A percentile compares a stretch with the other conserved stretches of the same genome.
Evolutionary conservation across 495 filamentous ascomycete species (phyloP).

Genomic region (Cercophora sp.): DNA sequence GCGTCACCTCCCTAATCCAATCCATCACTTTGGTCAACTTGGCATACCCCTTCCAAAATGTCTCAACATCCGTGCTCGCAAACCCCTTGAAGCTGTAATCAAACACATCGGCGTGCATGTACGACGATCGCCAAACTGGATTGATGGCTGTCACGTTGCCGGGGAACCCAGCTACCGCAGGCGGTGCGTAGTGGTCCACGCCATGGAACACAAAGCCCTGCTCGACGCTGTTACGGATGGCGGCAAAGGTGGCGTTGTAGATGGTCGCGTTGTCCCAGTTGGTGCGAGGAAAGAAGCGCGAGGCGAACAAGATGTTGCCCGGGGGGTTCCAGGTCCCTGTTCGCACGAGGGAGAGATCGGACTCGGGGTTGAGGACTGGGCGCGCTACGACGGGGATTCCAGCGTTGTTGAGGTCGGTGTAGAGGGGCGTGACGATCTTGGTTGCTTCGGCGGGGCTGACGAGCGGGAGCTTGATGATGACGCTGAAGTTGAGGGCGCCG

Average conservation of each 20-base stretch:
- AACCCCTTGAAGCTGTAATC: conserved; percentile 12
- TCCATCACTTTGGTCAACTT: conserved; percentile 26
- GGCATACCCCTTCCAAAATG: conserved; percentile 16
- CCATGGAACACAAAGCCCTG: conserved; percentile 40
- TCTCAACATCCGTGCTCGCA: background rate
- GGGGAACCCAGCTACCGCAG: conserved; percentile 28
- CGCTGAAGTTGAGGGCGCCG: conserved; percentile 29
- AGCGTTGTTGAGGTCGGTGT: conserved; percentile 21
- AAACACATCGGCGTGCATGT: conserved; percentile 52
- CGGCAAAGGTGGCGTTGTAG: conserved; percentile 40
- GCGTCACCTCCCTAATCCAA: conserved; percentile 28
- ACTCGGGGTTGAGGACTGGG: conserved; percentile 1
- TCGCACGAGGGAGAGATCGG: background rate
- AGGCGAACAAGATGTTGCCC: conserved; percentile 34
- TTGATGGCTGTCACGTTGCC: conserved; percentile 44
- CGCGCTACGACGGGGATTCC: conserved; percentile 26
- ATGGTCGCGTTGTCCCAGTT: conserved; percentile 37
- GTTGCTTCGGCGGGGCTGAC: conserved; percentile 16
- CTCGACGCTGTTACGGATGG: conserved; percentile 36
- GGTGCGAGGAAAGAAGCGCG: conserved; percentile 46
- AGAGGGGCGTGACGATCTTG: conserved; percentile 33
- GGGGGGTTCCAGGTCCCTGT: conserved; percentile 25
- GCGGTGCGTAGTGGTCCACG: conserved; percentile 34
- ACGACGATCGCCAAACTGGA: conserved; percentile 50
- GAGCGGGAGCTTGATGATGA: conserved; percentile 22